Percentiles rank a stretch among this genome's conserved stretches.
phyloP scores from a whole-genome alignment of 805 yeast genomes.

The Starmerella ratchasimensis region DNA sequence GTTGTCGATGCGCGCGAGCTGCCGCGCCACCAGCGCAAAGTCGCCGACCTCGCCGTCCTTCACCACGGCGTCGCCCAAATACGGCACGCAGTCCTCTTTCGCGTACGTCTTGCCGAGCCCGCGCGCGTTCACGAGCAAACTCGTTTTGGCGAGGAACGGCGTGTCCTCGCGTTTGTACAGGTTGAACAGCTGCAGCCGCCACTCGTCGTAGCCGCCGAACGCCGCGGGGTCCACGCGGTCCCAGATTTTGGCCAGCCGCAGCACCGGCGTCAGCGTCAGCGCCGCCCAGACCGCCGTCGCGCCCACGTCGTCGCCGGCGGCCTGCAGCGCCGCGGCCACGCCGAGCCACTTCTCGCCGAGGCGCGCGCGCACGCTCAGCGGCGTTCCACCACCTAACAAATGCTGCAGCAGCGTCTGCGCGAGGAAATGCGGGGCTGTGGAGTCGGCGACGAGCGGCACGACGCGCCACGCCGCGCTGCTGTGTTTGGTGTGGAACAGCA shows the following conservation, averaged over 20 bases:
- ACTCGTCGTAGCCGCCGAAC: conserved; percentile 31
- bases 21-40: neutral
- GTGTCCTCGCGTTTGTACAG: conserved; percentile 57
- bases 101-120: conserved; percentile 69
- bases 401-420: conserved; percentile 60
- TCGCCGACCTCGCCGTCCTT: conserved; percentile 17
- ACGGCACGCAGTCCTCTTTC: conserved; percentile 70
- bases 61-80: conserved; percentile 73
- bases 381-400: conserved; percentile 37
- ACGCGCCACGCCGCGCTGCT: conserved; percentile 22
- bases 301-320: conserved; percentile 79
- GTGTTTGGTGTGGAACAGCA: conserved; percentile 41
- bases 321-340: conserved; percentile 63
- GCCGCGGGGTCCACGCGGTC: conserved; percentile 32
- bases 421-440: conserved; percentile 60
- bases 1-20: conserved; percentile 47
- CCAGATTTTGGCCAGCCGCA: conserved; percentile 69
- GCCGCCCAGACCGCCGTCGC: conserved; percentile 85
- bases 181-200: conserved; percentile 90
- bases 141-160: conserved; percentile 45
- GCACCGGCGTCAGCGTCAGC: conserved; percentile 66
- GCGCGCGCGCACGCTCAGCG: conserved; percentile 36
- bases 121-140: conserved; percentile 61
- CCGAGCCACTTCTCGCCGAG: conserved; percentile 72
- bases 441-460: conserved; percentile 65